Conservation (phyloP, 2,329 filamentous ascomycete genomes). For the Aureobasidium pullulans region DNA sequence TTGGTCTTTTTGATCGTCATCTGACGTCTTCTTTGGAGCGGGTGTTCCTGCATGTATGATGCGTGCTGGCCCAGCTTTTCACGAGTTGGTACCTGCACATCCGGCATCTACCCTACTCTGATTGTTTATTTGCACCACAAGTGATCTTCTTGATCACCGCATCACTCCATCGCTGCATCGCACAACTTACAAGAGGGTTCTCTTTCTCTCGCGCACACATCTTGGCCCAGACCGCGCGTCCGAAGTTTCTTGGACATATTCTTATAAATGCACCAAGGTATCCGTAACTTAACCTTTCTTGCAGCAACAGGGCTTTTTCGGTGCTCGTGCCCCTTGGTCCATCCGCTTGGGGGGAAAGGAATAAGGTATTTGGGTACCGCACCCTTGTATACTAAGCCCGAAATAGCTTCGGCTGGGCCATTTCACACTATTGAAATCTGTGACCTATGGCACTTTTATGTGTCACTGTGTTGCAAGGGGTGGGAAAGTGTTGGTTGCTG, state of each 20-base stretch:
- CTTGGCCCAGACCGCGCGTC: not conserved
- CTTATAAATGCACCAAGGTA: constrained; percentile 3
- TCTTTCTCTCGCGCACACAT: no score
- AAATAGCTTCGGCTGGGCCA: not conserved
- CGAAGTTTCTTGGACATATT: not conserved
- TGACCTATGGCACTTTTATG: not conserved
- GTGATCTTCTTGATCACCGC: not conserved
- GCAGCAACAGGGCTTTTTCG: not conserved
- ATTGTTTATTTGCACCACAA: constrained; percentile 4
- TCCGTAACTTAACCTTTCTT: constrained; percentile 3
- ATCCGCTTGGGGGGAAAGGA: not conserved
- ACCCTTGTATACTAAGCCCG: not conserved
- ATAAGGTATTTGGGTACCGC: not conserved
- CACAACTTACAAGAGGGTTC: not conserved
- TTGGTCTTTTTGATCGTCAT: not conserved
- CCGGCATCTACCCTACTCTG: not conserved
- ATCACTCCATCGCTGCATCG: no score
- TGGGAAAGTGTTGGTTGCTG: not conserved
- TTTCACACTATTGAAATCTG: not conserved
- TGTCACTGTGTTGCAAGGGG: not conserved
- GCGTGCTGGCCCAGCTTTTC: not conserved
- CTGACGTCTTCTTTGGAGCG: not conserved
- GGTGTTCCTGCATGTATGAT: constrained; percentile 4
- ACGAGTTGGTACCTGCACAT: not conserved
- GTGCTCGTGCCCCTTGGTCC: not conserved